Percentiles rank a stretch among this genome's conserved stretches.
Evolutionary conservation across 257 asterid genomes (phyloP).

Genomic region (Solanum sejunctum): DNA sequence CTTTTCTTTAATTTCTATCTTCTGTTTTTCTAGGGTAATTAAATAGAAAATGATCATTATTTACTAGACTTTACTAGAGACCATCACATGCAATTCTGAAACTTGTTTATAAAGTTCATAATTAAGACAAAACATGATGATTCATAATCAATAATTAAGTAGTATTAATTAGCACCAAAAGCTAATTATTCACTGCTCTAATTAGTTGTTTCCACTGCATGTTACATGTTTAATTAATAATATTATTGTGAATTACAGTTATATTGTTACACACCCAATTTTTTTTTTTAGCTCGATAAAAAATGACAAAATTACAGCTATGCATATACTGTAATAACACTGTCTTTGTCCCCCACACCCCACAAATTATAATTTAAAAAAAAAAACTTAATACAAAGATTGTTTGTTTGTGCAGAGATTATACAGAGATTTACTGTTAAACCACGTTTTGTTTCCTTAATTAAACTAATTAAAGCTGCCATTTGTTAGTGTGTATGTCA

Average conservation of each 20-base stretch:
- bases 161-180: background rate
- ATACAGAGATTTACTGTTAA: conserved; percentile 11
- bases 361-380: background rate
- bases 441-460: conserved; percentile 27
- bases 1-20: background rate
- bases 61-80: background rate
- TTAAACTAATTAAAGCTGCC: background rate
- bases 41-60: background rate
- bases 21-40: background rate
- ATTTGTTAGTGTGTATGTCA: background rate
- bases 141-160: background rate
- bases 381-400: background rate
- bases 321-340: background rate
- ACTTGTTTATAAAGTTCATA: background rate
- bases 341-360: background rate
- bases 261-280: background rate
- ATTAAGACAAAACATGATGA: conserved; percentile 21
- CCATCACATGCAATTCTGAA: background rate
- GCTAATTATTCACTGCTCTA: background rate
- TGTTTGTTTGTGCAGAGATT: background rate
- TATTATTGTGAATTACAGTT: conserved; percentile 19
- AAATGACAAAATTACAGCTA: conserved; percentile 11
- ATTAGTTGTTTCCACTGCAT: background rate
- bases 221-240: conserved; percentile 1
- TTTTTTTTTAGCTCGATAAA: background rate